These are phyloP conservation scores for Prototheca cutis DNA, from an alignment of 163 green algal species.

Conservation along the genomic window DNA sequence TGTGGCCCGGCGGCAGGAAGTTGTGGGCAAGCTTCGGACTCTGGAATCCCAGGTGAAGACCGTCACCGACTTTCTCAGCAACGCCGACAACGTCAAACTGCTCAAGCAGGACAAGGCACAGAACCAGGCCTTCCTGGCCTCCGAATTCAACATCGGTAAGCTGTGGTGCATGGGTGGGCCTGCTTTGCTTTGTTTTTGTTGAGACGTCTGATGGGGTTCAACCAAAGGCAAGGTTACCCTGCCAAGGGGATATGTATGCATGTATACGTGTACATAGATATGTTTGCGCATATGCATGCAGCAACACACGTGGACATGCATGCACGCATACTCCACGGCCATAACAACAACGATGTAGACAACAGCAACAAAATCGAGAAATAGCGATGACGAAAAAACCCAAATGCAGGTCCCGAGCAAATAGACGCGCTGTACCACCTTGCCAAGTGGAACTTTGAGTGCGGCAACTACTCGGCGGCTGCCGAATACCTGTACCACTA, in stretches of 20 bases:
- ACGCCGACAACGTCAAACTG: constrained; percentile 76
- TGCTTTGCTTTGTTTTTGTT: too few relatives aligned
- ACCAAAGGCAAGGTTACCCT: too few relatives aligned
- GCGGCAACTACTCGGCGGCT: constrained; percentile 89
- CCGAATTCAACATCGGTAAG: constrained; percentile 77
- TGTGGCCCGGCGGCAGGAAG: constrained; percentile 49
- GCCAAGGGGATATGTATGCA: too few relatives aligned
- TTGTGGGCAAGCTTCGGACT: constrained; percentile 52
- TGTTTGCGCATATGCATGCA: too few relatives aligned
- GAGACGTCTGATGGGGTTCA: too few relatives aligned
- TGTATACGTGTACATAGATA: too few relatives aligned
- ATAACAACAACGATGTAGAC: too few relatives aligned
- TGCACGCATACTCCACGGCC: too few relatives aligned
- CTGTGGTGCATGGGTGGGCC: too few relatives aligned
- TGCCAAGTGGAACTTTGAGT: constrained; percentile 98
- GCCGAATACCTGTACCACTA: constrained; percentile 81
- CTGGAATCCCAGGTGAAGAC: constrained; percentile 75
- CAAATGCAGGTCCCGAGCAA: constrained; percentile 52
- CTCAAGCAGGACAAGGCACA: constrained; percentile 85
- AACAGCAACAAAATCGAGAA: too few relatives aligned
- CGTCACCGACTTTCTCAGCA: constrained; percentile 84
- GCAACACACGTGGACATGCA: too few relatives aligned
- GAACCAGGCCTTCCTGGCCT: constrained; percentile 86
- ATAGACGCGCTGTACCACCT: constrained; percentile 94
- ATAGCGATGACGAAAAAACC: too few relatives aligned